Percentiles rank a stretch among this genome's conserved stretches.
phyloP scores from a whole-genome alignment of 225 moss, liverwort and hornwort genomes.

The Pleurozium schreberi region DNA sequence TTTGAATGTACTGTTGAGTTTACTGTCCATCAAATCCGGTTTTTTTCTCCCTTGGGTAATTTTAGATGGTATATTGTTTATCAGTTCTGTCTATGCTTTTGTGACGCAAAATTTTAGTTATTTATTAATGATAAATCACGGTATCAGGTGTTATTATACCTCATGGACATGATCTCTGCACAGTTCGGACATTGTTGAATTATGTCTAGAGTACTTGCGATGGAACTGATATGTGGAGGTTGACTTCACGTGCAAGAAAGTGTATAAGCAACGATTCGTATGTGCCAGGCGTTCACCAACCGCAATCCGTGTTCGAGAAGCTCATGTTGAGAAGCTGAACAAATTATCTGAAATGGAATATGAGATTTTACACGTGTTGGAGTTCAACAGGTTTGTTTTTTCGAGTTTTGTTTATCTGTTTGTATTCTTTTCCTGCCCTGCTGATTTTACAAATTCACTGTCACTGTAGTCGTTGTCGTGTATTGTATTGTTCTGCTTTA shows the following conservation, averaged over 20 bases:
- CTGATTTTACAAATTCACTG: not conserved
- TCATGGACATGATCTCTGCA: not conserved
- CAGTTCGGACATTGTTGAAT: not conserved
- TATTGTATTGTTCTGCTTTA: not conserved
- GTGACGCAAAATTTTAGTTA: not conserved
- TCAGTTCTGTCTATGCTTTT: not conserved
- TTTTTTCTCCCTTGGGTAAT: not conserved
- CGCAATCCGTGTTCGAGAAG: slow-evolving; percentile 80
- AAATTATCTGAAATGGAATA: slow-evolving; percentile 68
- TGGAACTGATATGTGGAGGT: not conserved
- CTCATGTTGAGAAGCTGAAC: slow-evolving; percentile 76
- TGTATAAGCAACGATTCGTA: not conserved
- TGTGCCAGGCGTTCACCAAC: slow-evolving; percentile 76
- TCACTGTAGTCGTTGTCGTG: not conserved
- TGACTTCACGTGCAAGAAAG: not conserved
- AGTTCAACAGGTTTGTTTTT: slow-evolving; percentile 64
- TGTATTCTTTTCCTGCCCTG: not conserved
- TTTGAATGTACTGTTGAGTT: not conserved
- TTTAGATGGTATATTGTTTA: not conserved
- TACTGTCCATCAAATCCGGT: not conserved
- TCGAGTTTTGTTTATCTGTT: not conserved
- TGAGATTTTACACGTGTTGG: slow-evolving; percentile 82
- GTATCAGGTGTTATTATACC: not conserved
- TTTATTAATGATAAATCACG: not conserved
- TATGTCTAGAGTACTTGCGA: not conserved